Conservation (phyloP, 805 yeast species). For the Metschnikowia drakensbergensis region DNA sequence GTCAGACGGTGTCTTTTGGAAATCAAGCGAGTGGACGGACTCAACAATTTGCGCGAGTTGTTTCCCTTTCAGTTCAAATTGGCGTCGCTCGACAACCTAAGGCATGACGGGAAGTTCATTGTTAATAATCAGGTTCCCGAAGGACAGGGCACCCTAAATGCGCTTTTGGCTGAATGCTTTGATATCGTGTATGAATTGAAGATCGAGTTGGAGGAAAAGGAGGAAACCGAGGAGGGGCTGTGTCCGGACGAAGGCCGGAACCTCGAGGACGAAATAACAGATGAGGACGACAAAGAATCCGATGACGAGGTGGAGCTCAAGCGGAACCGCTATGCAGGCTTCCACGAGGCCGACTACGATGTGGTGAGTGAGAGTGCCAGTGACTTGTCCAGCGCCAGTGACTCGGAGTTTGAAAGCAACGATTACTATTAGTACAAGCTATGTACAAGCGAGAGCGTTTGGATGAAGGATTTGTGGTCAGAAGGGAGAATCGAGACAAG, state of each 20-base stretch:
- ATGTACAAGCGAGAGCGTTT: no score
- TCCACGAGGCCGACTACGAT: conserved; percentile 45
- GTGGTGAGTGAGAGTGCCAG: conserved; percentile 34
- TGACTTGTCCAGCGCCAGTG: conserved; percentile 24
- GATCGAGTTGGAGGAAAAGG: conserved; percentile 72
- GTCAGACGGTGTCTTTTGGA: conserved; percentile 88
- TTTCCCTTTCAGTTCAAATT: conserved; percentile 95
- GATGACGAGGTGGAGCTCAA: conserved; percentile 46
- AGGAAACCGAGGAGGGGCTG: conserved; percentile 23
- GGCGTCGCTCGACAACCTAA: conserved; percentile 80
- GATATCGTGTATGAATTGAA: conserved; percentile 90
- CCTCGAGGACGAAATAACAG: conserved; percentile 11
- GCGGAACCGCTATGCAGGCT: conserved; percentile 40
- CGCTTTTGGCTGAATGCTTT: conserved; percentile 87
- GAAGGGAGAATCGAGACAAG: no score
- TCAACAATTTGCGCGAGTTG: conserved; percentile 79
- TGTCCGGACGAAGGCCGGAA: conserved; percentile 5
- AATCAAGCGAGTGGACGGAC: conserved; percentile 88
- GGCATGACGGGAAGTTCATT: conserved; percentile 89
- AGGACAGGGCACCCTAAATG: conserved; percentile 95
- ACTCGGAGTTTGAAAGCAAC: conserved; percentile 38
- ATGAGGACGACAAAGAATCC: conserved; percentile 26
- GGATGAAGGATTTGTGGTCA: no score
- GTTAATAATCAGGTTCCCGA: conserved; percentile 90
- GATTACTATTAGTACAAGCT: conserved; percentile 32